Conservation (phyloP, 768 basidiomycete genomes). For the Sarcodon sp. region DNA sequence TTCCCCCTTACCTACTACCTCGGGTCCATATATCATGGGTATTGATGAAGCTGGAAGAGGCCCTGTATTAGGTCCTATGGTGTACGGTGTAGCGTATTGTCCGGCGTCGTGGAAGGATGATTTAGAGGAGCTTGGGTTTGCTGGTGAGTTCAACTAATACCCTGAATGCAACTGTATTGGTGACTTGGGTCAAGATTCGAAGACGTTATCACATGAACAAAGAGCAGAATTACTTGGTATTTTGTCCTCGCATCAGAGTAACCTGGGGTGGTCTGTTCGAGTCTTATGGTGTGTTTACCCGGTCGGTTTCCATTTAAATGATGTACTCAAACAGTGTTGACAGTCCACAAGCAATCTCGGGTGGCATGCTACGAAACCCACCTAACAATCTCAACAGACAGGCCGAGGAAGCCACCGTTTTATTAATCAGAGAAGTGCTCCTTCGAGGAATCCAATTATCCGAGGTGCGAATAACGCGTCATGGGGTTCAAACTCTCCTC, state of each 20-base stretch:
- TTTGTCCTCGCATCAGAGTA: conserved; percentile 54
- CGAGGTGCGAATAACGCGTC: conserved; percentile 34
- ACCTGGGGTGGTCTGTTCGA: conserved; percentile 74
- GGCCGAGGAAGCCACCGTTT: conserved; percentile 80
- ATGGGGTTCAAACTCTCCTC: background rate
- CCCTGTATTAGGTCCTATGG: conserved; percentile 89
- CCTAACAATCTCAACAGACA: conserved; percentile 83
- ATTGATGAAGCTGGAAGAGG: conserved; percentile 99
- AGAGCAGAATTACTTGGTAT: conserved; percentile 52
- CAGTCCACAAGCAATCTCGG: conserved; percentile 86
- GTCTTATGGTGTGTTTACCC: conserved; percentile 42
- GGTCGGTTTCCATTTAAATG: conserved; percentile 1
- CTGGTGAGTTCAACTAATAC: conserved; percentile 37
- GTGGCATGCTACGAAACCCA: conserved; percentile 77
- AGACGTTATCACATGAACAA: conserved; percentile 65
- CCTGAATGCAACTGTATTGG: background rate
- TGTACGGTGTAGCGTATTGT: conserved; percentile 94
- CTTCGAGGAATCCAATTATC: conserved; percentile 67
- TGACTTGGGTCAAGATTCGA: conserved; percentile 59
- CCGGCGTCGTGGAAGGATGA: conserved; percentile 62
- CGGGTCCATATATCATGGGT: conserved; percentile 84
- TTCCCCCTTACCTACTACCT: conserved; percentile 52
- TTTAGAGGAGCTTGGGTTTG: conserved; percentile 78
- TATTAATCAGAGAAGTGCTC: conserved; percentile 79
- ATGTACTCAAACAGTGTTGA: conserved; percentile 6